These are phyloP conservation scores for Discostella stelligera DNA, from an alignment of 352 stramenopile genomes.

Conservation along the genomic window DNA sequence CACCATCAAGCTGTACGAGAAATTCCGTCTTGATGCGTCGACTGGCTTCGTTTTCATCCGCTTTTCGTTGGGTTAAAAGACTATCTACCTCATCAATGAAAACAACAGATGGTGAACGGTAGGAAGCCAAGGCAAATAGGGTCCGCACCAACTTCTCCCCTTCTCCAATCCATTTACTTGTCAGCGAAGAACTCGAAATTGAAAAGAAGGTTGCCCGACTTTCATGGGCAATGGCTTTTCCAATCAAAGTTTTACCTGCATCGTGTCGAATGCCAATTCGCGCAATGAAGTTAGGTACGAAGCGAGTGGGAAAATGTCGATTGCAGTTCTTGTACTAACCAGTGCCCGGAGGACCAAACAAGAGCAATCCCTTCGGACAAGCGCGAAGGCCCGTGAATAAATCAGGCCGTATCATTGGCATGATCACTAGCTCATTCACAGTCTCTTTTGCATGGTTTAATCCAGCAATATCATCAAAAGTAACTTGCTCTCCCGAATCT, in stretches of 20 bases:
- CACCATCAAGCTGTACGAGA: conserved; percentile 95
- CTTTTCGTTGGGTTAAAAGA: conserved; percentile 93
- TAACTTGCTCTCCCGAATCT: conserved; percentile 88
- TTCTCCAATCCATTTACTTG: conserved; percentile 99
- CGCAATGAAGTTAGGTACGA: no score
- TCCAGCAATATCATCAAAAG: conserved; percentile 98
- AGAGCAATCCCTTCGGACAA: conserved; percentile 73
- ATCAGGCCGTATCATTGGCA: conserved; percentile 96
- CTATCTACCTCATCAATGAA: conserved; percentile 99
- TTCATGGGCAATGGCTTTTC: conserved; percentile 98
- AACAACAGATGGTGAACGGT: conserved; percentile 92
- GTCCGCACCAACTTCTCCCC: conserved; percentile 97
- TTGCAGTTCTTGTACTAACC: conserved; percentile 1
- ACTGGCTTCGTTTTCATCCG: conserved; percentile 96
- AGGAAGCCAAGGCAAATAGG: conserved; percentile 93
- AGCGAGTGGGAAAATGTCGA: not conserved
- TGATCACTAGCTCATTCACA: conserved; percentile 97
- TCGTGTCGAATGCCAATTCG: not conserved
- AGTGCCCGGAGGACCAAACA: conserved; percentile 67
- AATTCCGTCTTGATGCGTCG: conserved; percentile 98
- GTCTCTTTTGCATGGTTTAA: conserved; percentile 96
- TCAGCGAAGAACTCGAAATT: conserved; percentile 97
- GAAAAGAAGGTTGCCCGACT: conserved; percentile 98
- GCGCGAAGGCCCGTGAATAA: conserved; percentile 94
- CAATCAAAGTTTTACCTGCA: conserved; percentile 94